Conservation (phyloP, 106 monocot genomes). For the Allium cepa region DNA sequence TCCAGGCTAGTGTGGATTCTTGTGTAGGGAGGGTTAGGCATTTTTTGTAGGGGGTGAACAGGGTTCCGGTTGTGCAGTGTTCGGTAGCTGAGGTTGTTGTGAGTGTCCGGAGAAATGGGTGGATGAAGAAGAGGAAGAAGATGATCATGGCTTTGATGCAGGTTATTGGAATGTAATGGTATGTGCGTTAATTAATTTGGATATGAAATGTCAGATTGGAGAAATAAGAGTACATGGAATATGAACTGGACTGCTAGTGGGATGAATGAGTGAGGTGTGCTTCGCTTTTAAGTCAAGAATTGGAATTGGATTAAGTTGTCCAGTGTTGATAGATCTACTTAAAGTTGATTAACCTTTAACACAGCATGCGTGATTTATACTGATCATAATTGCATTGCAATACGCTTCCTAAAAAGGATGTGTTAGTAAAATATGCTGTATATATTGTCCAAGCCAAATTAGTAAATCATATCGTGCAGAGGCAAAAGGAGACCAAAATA, state of each 20-base stretch:
- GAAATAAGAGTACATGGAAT: neutral
- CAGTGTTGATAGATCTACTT: no score
- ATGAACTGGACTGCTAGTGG: neutral
- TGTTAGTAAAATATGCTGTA: no score
- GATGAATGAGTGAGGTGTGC: neutral
- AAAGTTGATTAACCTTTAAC: no score
- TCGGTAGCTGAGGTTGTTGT: constrained; percentile 2
- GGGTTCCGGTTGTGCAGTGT: constrained; percentile 27
- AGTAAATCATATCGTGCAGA: no score
- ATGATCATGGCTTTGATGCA: constrained; percentile 10
- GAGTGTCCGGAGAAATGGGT: neutral
- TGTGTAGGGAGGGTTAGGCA: constrained; percentile 64
- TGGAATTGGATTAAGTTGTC: neutral
- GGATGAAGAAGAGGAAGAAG: constrained; percentile 14
- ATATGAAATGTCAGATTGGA: neutral
- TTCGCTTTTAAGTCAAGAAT: neutral
- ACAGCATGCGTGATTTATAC: no score
- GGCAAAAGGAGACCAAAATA: no score
- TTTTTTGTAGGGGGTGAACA: constrained; percentile 23
- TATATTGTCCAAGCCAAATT: no score
- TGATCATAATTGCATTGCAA: no score
- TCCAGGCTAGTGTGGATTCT: constrained; percentile 64
- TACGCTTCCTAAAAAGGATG: no score
- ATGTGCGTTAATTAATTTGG: neutral
- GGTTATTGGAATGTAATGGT: neutral